phyloP scores from a whole-genome alignment of 805 yeast species.

The Yarrowia phangngaensis region DNA sequence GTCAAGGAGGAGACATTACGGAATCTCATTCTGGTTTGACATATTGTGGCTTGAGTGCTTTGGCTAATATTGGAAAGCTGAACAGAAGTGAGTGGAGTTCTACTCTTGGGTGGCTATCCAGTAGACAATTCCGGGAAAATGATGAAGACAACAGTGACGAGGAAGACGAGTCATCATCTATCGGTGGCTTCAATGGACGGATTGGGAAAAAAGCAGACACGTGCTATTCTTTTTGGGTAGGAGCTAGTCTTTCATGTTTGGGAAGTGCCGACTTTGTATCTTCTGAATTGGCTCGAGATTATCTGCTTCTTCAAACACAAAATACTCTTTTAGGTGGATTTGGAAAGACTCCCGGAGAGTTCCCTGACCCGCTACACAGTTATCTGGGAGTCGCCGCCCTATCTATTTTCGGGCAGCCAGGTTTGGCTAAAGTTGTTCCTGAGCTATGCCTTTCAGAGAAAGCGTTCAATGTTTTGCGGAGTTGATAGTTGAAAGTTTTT shows the following conservation, averaged over 20 bases:
- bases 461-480: constrained; percentile 28
- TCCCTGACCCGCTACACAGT: constrained; percentile 63
- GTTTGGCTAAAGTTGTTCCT: constrained; percentile 35
- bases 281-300: constrained; percentile 41
- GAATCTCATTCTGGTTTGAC: constrained; percentile 89
- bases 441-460: constrained; percentile 36
- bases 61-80: constrained; percentile 36
- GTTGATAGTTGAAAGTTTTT: too few relatives aligned
- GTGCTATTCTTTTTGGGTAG: constrained; percentile 83
- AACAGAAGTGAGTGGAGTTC: neutral
- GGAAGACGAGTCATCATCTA: neutral
- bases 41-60: constrained; percentile 71
- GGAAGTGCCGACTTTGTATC: constrained; percentile 40
- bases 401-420: constrained; percentile 13
- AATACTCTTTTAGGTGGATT: constrained; percentile 71
- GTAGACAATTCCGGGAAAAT: constrained; percentile 2
- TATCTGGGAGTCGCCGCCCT: constrained; percentile 53
- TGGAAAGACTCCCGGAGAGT: constrained; percentile 52
- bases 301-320: constrained; percentile 55
- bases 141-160: neutral
- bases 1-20: constrained; percentile 34
- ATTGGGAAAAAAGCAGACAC: constrained; percentile 81
- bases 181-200: constrained; percentile 85
- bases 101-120: constrained; percentile 11
- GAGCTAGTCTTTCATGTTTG: constrained; percentile 54